Conservation (phyloP, 306 rosid genomes). For the Prosopis cineraria region DNA sequence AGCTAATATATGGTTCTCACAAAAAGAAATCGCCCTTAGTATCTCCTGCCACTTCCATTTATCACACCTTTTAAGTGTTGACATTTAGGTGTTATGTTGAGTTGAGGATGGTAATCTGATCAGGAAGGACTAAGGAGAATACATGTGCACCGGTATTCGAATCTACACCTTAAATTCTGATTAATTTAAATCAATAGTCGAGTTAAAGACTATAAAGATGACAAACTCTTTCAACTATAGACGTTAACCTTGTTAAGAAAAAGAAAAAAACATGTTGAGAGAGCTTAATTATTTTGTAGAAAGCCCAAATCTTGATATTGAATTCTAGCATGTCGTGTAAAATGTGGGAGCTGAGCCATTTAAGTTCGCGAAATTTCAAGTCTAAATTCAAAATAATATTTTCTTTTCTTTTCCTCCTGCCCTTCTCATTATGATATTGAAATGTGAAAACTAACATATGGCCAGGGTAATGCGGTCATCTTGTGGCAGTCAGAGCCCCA, state of each 20-base stretch:
- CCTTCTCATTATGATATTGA: neutral
- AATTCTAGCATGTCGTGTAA: neutral
- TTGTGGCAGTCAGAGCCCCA: neutral
- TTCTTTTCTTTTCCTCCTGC: neutral
- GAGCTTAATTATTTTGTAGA: too few relatives aligned
- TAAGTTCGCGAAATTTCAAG: neutral
- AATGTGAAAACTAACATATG: neutral
- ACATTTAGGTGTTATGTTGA: neutral
- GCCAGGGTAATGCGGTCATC: neutral
- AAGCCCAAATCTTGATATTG: too few relatives aligned
- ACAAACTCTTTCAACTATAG: too few relatives aligned
- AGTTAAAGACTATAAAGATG: too few relatives aligned
- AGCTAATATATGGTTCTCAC: neutral
- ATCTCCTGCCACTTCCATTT: neutral
- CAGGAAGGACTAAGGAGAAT: too few relatives aligned
- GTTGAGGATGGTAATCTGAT: too few relatives aligned
- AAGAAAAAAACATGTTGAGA: too few relatives aligned
- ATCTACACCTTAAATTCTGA: too few relatives aligned
- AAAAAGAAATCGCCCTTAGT: neutral
- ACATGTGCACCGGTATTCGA: too few relatives aligned
- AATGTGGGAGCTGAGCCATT: neutral
- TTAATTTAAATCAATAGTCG: too few relatives aligned
- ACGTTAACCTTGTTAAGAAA: too few relatives aligned
- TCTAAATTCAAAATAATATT: neutral
- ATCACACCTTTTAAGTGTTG: neutral